Conservation (phyloP, 2,329 filamentous ascomycete genomes). For the Cladosporium sp. region DNA sequence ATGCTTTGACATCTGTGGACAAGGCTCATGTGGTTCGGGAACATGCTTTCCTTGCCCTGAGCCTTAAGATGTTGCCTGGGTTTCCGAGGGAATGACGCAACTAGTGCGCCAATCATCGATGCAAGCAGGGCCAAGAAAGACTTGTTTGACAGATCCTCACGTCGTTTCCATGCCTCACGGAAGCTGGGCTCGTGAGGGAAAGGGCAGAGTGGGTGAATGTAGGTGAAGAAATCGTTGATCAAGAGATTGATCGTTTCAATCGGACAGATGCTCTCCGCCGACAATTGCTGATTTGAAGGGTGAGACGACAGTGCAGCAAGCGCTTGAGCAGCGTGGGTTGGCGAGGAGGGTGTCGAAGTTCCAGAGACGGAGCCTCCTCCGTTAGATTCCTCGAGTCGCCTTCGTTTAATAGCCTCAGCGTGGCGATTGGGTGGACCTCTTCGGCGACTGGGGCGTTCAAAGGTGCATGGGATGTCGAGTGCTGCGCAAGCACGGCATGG, state of each 20-base stretch:
- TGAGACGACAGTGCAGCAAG: slow-evolving; percentile 47
- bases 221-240: slow-evolving; percentile 79
- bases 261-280: slow-evolving; percentile 67
- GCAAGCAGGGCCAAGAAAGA: slow-evolving; percentile 67
- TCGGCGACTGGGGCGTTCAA: slow-evolving; percentile 59
- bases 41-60: slow-evolving; percentile 60
- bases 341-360: slow-evolving; percentile 44
- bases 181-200: slow-evolving; percentile 79
- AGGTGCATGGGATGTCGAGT: slow-evolving; percentile 65
- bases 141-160: slow-evolving; percentile 63
- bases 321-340: slow-evolving; percentile 51
- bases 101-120: slow-evolving; percentile 70
- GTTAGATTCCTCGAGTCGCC: slow-evolving; percentile 42
- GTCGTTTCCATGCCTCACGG: slow-evolving; percentile 61
- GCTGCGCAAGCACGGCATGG: slow-evolving; percentile 62
- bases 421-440: slow-evolving; percentile 64
- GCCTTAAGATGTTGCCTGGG: slow-evolving; percentile 66
- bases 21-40: slow-evolving; percentile 65
- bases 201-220: slow-evolving; percentile 71
- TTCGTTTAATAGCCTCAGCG: slow-evolving; percentile 63
- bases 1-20: slow-evolving; percentile 68
- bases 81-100: slow-evolving; percentile 71
- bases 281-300: slow-evolving; percentile 41
- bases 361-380: slow-evolving; percentile 36
- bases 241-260: slow-evolving; percentile 64